A percentile compares a stretch with the other conserved stretches of the same genome.
These are phyloP conservation scores for Tuber microsphaerosporum DNA, from an alignment of 495 filamentous ascomycete species.

Conservation along the genomic window DNA sequence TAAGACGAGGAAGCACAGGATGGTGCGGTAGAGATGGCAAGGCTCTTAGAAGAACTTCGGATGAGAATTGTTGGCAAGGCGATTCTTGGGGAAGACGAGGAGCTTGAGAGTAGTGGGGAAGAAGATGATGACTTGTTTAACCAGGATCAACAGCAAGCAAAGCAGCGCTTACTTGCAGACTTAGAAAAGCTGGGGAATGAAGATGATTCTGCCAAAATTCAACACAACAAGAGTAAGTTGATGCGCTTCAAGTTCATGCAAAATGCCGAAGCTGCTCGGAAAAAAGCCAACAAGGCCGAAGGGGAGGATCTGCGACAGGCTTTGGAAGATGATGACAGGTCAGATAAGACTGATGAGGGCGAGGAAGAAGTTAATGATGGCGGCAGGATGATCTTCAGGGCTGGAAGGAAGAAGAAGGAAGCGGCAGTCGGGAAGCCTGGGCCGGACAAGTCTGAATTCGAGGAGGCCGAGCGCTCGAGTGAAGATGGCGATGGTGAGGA, in stretches of 20 bases:
- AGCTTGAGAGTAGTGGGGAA: slow-evolving; percentile 49
- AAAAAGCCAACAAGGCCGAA: slow-evolving; percentile 71
- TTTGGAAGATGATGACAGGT: slow-evolving; percentile 46
- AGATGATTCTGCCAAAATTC: slow-evolving; percentile 42
- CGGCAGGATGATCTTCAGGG: slow-evolving; percentile 61
- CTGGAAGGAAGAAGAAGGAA: slow-evolving; percentile 34
- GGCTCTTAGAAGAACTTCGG: slow-evolving; percentile 75
- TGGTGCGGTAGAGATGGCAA: slow-evolving; percentile 72
- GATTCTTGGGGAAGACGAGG: slow-evolving; percentile 50
- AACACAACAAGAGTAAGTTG: slow-evolving; percentile 46
- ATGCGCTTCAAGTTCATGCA: slow-evolving; percentile 86
- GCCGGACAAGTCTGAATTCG: slow-evolving; percentile 29
- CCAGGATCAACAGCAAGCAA: slow-evolving; percentile 49
- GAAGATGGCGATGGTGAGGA: slow-evolving; percentile 48
- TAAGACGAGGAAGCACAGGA: slow-evolving; percentile 73
- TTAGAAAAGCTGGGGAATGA: slow-evolving; percentile 50
- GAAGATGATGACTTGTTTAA: slow-evolving; percentile 54
- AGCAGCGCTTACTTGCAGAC: slow-evolving; percentile 54
- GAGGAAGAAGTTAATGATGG: slow-evolving; percentile 51
- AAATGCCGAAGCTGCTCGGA: slow-evolving; percentile 69
- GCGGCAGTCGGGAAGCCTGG: slow-evolving; percentile 16
- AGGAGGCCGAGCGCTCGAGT: slow-evolving; percentile 20
- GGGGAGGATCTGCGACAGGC: slow-evolving; percentile 69
- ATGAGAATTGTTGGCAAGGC: slow-evolving; percentile 75
- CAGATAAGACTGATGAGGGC: slow-evolving; percentile 48